Base-by-base conservation (phyloP, 2,329 filamentous ascomycete species). In the Rhynchosporium graminicola region DNA sequence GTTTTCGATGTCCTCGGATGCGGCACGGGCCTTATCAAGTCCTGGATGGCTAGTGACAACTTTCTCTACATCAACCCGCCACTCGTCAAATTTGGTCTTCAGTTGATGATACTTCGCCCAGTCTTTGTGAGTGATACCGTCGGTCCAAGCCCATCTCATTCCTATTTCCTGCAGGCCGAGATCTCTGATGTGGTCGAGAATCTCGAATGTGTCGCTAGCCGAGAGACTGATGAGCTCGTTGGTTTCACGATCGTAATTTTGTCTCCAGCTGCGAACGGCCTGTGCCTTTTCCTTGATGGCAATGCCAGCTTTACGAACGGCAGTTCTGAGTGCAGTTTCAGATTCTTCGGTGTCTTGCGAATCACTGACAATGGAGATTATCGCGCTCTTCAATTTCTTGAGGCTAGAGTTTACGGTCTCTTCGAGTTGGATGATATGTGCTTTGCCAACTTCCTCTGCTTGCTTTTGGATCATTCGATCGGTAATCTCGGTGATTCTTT, bases 91-190 rank as follows among this genome's bases (percentile, higher is more conserved):
- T 12, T 90, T 88, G 59, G 84, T 85, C 78, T 91, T 96, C 62
- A 99, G 81, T 63, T 90, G 86, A 75, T 98, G 92, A 73, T 97
- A 99, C 75, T 94, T 95, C 63, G 89, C 86, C 95, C 95, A 99
- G 75, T 99, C 92, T 75, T 96, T 93, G 81, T 99, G 97, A 1
- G 94, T 96, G 65, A 99, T 85, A 38, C 92, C 92, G 62, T 98
- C 92, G 78, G 92, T 95, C 88, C 91, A 96, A 12, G 94, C 92
- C 93, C 95, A 99, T 72, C 74, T 68, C 81, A 89, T 88, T 47
- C 88, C 88, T 56, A 91, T 87, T 70, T 91, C 88, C 70, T 90
- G 87, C 38, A 91, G 78, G 9, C 87, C 87, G 33, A 90, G 77
- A 66, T 90, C 86, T 48, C 87, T 84, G 58, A 90, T 87, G 67